Percentiles rank a stretch among this genome's conserved stretches.
Conservation (phyloP, 208 protist genomes). For the Tritrichomonas foetus region DNA sequence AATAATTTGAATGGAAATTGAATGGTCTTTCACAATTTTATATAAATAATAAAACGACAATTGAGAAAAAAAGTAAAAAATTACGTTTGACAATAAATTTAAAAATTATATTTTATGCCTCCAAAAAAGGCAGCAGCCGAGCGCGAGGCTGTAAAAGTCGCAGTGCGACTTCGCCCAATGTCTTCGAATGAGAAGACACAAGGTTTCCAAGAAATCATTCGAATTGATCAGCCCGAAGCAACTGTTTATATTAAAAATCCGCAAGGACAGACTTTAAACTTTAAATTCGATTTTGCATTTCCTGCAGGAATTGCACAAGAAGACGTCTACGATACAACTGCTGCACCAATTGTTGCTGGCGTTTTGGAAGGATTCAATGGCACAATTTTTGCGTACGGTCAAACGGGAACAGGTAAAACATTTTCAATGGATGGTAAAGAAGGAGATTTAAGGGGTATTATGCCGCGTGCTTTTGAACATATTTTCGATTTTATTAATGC, state of each 20-base stretch:
- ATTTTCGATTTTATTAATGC: conserved; percentile 45
- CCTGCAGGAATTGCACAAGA: conserved; percentile 29
- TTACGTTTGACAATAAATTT: too few relatives aligned
- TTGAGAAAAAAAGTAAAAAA: too few relatives aligned
- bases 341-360: conserved; percentile 46
- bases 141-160: conserved; percentile 46
- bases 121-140: neutral
- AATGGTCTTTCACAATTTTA: too few relatives aligned
- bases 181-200: conserved; percentile 25
- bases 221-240: neutral
- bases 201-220: neutral
- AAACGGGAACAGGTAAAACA: conserved; percentile 54
- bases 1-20: too few relatives aligned
- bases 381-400: conserved; percentile 54
- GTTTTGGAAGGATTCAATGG: conserved; percentile 51
- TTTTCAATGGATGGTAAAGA: conserved; percentile 52
- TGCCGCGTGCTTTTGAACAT: conserved; percentile 52
- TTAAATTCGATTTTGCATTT: conserved; percentile 51
- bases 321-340: conserved; percentile 50
- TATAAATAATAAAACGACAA: too few relatives aligned
- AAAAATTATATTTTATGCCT: neutral
- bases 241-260: neutral
- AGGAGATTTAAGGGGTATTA: conserved; percentile 43
- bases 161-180: conserved; percentile 47
- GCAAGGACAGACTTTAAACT: neutral